A percentile compares a stretch with the other conserved stretches of the same genome.
phyloP scores from a whole-genome alignment of 306 rosid species.

The Styphnolobium japonicum region DNA sequence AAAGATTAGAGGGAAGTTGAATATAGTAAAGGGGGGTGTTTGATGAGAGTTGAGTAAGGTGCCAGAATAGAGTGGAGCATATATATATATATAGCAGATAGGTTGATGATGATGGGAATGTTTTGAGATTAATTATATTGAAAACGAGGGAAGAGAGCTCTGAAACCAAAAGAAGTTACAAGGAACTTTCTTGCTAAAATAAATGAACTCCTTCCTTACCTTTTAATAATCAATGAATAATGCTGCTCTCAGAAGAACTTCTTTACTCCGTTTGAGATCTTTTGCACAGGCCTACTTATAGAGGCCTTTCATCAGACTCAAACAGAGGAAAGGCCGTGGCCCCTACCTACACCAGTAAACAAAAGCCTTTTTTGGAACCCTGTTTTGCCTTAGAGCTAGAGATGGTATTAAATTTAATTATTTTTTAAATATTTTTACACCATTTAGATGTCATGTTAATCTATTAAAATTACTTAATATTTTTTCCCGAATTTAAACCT shows the following conservation, averaged over 20 bases:
- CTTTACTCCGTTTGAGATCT: constrained; percentile 38
- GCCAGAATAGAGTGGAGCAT: constrained; percentile 4
- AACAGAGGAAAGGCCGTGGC: constrained; percentile 45
- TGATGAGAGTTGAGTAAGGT: not conserved
- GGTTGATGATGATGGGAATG: constrained; percentile 18
- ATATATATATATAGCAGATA: not conserved
- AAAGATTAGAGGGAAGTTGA: not conserved
- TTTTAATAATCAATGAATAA: constrained; percentile 31
- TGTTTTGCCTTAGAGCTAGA: not conserved
- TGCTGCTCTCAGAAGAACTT: constrained; percentile 31
- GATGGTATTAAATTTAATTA: not conserved
- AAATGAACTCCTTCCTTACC: constrained; percentile 61
- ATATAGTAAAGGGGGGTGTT: not conserved
- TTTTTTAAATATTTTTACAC: not conserved
- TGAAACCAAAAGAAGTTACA: constrained; percentile 45
- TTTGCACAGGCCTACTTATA: constrained; percentile 45
- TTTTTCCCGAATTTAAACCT: too few relatives aligned
- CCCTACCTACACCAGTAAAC: constrained; percentile 33
- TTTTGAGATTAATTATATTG: constrained; percentile 18
- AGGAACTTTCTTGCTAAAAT: constrained; percentile 35
- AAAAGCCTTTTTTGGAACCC: constrained; percentile 9
- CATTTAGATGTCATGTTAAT: too few relatives aligned
- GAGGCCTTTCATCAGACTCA: constrained; percentile 39
- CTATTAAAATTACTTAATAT: too few relatives aligned
- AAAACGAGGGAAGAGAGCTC: constrained; percentile 26